Evolutionary conservation across 768 basidiomycete genomes (phyloP).

Genomic region (Trichaptum fuscoviolaceum): DNA sequence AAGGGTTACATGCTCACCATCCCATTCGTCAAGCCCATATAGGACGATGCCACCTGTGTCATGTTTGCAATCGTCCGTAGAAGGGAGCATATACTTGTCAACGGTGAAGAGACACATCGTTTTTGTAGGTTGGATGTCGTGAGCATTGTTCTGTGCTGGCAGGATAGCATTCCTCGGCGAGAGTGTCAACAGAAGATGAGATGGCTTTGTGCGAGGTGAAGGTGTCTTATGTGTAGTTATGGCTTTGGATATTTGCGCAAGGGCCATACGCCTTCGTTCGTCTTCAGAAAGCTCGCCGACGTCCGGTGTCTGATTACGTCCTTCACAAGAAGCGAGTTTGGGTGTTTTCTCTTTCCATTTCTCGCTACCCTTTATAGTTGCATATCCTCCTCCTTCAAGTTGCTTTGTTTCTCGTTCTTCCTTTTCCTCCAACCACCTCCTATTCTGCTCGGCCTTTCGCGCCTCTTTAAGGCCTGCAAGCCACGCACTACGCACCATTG

Average conservation of each 20-base stretch:
- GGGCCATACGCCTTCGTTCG: not conserved
- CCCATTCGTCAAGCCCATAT: slow-evolving; percentile 48
- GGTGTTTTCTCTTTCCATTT: slow-evolving; percentile 18
- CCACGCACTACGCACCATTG: slow-evolving; percentile 40
- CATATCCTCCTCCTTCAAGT: slow-evolving; percentile 26
- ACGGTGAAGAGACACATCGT: slow-evolving; percentile 42
- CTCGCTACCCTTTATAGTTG: slow-evolving; percentile 15
- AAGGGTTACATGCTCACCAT: slow-evolving; percentile 30
- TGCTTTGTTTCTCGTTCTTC: slow-evolving; percentile 18
- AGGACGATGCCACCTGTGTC: slow-evolving; percentile 29
- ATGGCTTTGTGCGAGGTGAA: slow-evolving; percentile 21
- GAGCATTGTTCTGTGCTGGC: slow-evolving; percentile 35
- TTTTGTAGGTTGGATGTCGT: slow-evolving; percentile 32
- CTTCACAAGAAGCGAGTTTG: not conserved
- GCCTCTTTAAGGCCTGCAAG: slow-evolving; percentile 37
- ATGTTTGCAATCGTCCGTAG: slow-evolving; percentile 23
- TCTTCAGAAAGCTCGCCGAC: not conserved
- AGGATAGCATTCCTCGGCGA: slow-evolving; percentile 26
- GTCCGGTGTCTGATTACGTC: not conserved
- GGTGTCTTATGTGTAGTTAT: slow-evolving; percentile 12
- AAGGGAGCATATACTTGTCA: slow-evolving; percentile 34
- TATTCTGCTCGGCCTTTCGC: slow-evolving; percentile 22
- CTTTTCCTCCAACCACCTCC: slow-evolving; percentile 18
- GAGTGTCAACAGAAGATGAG: slow-evolving; percentile 50
- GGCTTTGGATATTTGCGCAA: slow-evolving; percentile 3